Evolutionary conservation across 2,329 filamentous ascomycete genomes (phyloP).

Genomic region (Simplicillium aogashimaense): DNA sequence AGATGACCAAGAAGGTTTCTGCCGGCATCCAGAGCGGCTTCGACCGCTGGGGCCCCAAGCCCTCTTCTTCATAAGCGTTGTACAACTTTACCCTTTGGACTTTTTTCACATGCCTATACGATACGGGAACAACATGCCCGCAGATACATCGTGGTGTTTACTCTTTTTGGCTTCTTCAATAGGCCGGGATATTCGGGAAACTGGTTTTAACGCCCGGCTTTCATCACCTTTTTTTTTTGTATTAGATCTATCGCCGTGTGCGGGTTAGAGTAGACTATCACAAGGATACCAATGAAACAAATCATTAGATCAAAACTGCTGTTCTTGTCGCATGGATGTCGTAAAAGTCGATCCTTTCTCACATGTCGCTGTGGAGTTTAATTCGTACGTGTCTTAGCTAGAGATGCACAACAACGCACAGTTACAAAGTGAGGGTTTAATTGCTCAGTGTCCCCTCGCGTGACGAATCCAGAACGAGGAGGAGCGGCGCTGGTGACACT

Average conservation of each 20-base stretch:
- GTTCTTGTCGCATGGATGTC: too few species aligned
- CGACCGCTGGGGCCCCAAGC: conserved; percentile 22
- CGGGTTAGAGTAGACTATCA: neutral
- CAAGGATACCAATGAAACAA: neutral
- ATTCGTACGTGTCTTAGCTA: too few species aligned
- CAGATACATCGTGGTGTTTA: neutral
- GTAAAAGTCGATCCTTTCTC: too few species aligned
- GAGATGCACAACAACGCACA: too few species aligned
- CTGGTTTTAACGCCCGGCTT: neutral
- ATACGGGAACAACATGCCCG: too few species aligned
- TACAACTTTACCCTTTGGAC: neutral
- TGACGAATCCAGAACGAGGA: too few species aligned
- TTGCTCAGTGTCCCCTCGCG: too few species aligned
- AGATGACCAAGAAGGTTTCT: conserved; percentile 37
- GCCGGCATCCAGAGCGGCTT: conserved; percentile 36
- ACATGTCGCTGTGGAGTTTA: too few species aligned
- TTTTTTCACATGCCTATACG: neutral
- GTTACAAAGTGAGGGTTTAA: too few species aligned
- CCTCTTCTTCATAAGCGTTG: conserved; percentile 1
- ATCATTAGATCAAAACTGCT: too few species aligned
- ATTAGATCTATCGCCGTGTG: neutral
- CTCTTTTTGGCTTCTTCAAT: conserved; percentile 26
- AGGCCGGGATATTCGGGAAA: neutral
- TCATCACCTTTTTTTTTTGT: neutral
- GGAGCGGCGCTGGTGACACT: too few species aligned